Base-by-base conservation (phyloP, 352 stramenopile species). In the Nothophytophthora sp. region DNA sequence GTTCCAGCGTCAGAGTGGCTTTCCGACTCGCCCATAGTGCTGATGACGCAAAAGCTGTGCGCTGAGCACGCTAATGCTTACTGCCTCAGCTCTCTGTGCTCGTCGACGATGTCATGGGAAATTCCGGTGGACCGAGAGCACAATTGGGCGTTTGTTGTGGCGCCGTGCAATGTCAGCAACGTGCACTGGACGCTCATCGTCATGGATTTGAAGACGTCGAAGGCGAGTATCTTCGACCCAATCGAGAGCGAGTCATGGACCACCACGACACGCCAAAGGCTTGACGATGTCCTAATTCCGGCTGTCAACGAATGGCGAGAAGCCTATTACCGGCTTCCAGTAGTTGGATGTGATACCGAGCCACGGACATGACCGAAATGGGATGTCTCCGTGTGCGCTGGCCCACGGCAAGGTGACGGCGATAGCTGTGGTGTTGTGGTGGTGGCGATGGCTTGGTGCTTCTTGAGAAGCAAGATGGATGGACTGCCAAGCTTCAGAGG, bases 381-480 rank as follows among this genome's bases (percentile, higher is more conserved):
- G 27, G 11, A 30, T 6, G 11, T 11, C 27, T 11, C 5, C 5
- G 27, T 30, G 27, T 6, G 6, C 6, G 27, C 5, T 6, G 27
- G 27, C 27, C 27, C 27, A 11, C 5, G 11, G 11, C 43, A 50
- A 50, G 28, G 16, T 0, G 43, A 50, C 30, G 13, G 9, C 9
- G 11, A 40, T 1, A 50, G 38, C 19, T 50, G 43, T 23, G 43
- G 43, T 16, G 43, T 50, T 16, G 32, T 32, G 20, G 13, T 33
- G 4, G 43, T 32, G 13, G 43, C 30, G 19, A 50, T 50, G 43
- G 30, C 16, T 15, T 39, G 43, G 29, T 32, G 18, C 29, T 15
- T 41, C 23, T 41, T 23, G 11, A 20, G n/a, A 15, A 33, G 5
- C 18, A 28, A 33, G 8, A 22, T 22, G 43, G 43, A 15, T 40